phyloP scores from a whole-genome alignment of 2,329 filamentous ascomycete species.

The Blumeria hordei region DNA sequence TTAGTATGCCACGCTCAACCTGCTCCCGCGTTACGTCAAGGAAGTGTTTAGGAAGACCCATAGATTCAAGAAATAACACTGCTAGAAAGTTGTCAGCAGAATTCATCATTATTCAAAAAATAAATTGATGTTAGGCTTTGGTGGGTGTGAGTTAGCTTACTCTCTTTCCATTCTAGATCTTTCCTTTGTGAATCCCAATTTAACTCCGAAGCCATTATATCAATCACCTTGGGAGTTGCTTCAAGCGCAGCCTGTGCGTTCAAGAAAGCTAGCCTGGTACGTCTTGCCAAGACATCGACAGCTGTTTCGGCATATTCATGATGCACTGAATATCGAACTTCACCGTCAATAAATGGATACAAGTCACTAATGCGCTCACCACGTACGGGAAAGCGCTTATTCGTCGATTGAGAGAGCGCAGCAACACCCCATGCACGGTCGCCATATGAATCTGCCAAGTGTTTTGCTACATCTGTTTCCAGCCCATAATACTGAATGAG shows the following conservation, averaged over 20 bases:
- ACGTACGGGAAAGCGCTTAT: conserved; percentile 57
- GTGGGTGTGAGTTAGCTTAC: conserved; percentile 18
- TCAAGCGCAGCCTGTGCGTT: conserved; percentile 81
- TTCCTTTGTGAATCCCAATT: conserved; percentile 51
- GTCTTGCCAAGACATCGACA: conserved; percentile 64
- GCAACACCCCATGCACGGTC: conserved; percentile 84
- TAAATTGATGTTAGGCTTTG: neutral
- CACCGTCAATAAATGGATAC: conserved; percentile 81
- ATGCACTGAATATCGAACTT: conserved; percentile 66
- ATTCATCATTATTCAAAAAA: neutral
- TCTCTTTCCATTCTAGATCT: conserved; percentile 60
- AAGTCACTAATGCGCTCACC: conserved; percentile 57
- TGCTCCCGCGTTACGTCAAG: conserved; percentile 31
- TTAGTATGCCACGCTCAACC: conserved; percentile 34
- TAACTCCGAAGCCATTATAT: conserved; percentile 70
- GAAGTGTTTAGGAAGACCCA: conserved; percentile 39
- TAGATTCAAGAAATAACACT: conserved; percentile 34
- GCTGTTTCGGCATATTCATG: conserved; percentile 86
- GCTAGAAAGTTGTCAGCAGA: conserved; percentile 16
- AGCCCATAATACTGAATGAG: conserved; percentile 82
- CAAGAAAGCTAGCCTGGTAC: conserved; percentile 68
- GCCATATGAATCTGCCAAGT: conserved; percentile 69
- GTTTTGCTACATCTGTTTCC: conserved; percentile 78
- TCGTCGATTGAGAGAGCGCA: conserved; percentile 51
- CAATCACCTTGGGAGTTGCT: conserved; percentile 62